These are phyloP conservation scores for Solanum corneliomulleri DNA, from an alignment of 257 asterid species.

Conservation along the genomic window DNA sequence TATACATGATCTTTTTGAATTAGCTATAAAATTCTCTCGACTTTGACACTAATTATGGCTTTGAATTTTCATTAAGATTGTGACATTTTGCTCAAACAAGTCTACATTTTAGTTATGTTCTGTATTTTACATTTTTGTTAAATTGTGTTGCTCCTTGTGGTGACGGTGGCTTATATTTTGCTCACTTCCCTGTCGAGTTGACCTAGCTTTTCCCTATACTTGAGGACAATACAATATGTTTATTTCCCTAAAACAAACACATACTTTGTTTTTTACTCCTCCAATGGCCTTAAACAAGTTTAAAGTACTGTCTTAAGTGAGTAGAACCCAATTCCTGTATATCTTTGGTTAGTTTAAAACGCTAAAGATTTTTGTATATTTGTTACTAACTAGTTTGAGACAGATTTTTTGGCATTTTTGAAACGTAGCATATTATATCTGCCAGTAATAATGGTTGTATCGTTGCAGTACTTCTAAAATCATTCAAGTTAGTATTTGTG, in stretches of 20 bases:
- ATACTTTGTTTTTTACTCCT: not conserved
- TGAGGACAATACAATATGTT: not conserved
- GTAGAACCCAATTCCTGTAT: too few relatives aligned
- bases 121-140: not conserved
- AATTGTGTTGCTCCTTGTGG: not conserved
- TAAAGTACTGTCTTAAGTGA: not conserved
- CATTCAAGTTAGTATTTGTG: not conserved
- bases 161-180: not conserved
- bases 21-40: conserved; percentile 9
- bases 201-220: not conserved
- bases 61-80: not conserved
- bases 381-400: not conserved
- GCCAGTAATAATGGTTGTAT: not conserved
- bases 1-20: conserved; percentile 4
- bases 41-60: not conserved
- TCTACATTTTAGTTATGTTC: not conserved
- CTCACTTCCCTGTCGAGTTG: not conserved
- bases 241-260: not conserved
- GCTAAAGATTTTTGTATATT: not conserved
- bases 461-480: not conserved
- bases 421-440: not conserved
- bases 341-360: not conserved
- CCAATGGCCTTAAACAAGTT: not conserved
- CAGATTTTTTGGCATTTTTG: not conserved
- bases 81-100: not conserved